These are phyloP conservation scores for Aureobasidium sp. DNA, from an alignment of 2,329 filamentous ascomycete genomes.

Conservation along the genomic window DNA sequence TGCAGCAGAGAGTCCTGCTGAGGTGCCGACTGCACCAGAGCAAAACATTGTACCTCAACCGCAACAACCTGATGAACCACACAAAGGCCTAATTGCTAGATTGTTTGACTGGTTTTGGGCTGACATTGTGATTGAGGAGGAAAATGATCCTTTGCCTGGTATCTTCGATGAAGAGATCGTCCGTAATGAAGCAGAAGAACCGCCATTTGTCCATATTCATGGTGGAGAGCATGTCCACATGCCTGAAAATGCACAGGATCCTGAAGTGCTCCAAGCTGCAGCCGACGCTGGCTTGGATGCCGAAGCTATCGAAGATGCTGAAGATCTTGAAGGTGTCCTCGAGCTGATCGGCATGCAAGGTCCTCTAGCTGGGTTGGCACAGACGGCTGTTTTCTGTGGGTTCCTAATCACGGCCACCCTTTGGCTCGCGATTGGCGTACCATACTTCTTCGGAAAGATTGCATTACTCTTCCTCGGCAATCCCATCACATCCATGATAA, in stretches of 20 bases:
- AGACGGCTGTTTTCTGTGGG: slow-evolving; percentile 91
- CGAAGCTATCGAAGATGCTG: slow-evolving; percentile 68
- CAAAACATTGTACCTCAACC: background rate
- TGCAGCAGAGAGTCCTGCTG: background rate
- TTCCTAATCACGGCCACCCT: slow-evolving; percentile 84
- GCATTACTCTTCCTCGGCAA: slow-evolving; percentile 72
- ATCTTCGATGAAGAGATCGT: slow-evolving; percentile 47
- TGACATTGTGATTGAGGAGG: slow-evolving; percentile 28
- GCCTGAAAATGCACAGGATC: slow-evolving; percentile 43
- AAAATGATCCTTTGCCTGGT: slow-evolving; percentile 15
- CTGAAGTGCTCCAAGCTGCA: slow-evolving; percentile 55
- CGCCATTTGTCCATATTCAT: slow-evolving; percentile 45
- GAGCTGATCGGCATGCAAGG: slow-evolving; percentile 96
- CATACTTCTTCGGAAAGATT: slow-evolving; percentile 84
- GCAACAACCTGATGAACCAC: background rate
- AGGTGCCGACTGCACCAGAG: background rate
- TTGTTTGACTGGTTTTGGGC: slow-evolving; percentile 41
- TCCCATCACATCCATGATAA: slow-evolving; percentile 57
- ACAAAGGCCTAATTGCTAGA: slow-evolving; percentile 8
- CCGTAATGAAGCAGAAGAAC: slow-evolving; percentile 52
- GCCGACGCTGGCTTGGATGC: slow-evolving; percentile 62
- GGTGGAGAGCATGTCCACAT: slow-evolving; percentile 3
- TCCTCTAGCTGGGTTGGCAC: slow-evolving; percentile 77
- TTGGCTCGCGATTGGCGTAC: slow-evolving; percentile 76
- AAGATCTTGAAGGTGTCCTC: slow-evolving; percentile 93